Evolutionary conservation across 345 rosid genomes (phyloP), one percentile per base, ranked within the genome.

Genomic region (Citrus medica): DNA sequence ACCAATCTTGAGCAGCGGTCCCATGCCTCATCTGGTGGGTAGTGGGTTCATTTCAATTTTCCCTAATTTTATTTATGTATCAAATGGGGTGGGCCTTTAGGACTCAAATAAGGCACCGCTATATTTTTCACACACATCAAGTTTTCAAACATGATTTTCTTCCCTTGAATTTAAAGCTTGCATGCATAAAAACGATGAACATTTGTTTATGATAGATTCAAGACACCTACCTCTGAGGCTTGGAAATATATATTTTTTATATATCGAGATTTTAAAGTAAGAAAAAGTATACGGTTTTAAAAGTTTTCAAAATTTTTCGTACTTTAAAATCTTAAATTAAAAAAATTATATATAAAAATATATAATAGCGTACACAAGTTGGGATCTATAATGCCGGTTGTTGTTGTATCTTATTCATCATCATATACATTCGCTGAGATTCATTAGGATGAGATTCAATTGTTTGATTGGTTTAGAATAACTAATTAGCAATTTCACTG

Each of bases 261-360:
- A 40, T 40, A 9, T 40, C 33, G 4, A 0, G 0, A 32, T 32
- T 32, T 32, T 32, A 32, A 32, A 32, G 4, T 32, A 32, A 0
- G 4, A 0, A 0, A 32, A 32, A 32, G 0, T 32, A 3, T 32
- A 32, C 0, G 3, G 0, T 32, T 32, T 32, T 25, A 0, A 25
- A 25, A 25, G 27, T 25, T 25, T 25, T 25, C 1, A 25, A 25
- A 25, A 25, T 25, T 25, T 25, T 25, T 25, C 27, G 1, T 25
- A 25, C 1, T 25, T 25, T 25, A 25, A 25, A 25, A 27, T 27
- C 28, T 27, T 27, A 27, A 27, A 27, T 27, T 27, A 27, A 27
- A 27, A 27, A 27, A 27, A 1, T 1, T 25, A 25, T 25, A 30
- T 30, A 32, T 3, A 32, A 1, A 35, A 9, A 38, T 40, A 40